Conservation (phyloP, 106 monocot genomes). For the Dendrobium chrysotoxum region DNA sequence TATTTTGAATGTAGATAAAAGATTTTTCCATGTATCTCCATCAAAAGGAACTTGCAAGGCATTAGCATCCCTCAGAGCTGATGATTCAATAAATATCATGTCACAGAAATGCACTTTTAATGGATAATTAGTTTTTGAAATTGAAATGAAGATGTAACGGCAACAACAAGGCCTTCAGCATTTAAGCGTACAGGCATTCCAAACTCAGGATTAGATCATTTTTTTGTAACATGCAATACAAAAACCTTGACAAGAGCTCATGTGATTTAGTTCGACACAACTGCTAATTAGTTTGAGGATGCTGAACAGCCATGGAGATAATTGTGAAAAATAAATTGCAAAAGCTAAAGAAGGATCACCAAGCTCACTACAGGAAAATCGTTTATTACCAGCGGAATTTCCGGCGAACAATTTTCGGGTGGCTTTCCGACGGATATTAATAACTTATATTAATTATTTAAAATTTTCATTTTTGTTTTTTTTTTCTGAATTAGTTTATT, state of each 20-base stretch:
- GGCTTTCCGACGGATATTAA: too few relatives aligned
- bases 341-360: conserved; percentile 46
- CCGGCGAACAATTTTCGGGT: too few relatives aligned
- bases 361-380: conserved; percentile 56
- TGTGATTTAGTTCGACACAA: conserved; percentile 55
- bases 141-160: conserved; percentile 79
- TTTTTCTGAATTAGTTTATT: too few relatives aligned
- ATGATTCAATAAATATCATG: conserved; percentile 88
- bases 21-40: too few relatives aligned
- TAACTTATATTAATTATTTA: too few relatives aligned
- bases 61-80: conserved; percentile 89
- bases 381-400: conserved; percentile 73
- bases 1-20: too few relatives aligned
- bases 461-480: too few relatives aligned
- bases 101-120: conserved; percentile 95
- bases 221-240: conserved; percentile 55
- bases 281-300: conserved; percentile 87
- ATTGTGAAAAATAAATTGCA: conserved; percentile 73
- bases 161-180: conserved; percentile 87
- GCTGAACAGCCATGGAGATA: conserved; percentile 67
- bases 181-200: conserved; percentile 33
- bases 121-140: conserved; percentile 60
- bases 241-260: conserved; percentile 75
- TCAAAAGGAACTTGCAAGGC: conserved; percentile 96
- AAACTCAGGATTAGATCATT: conserved; percentile 36